phyloP scores from a whole-genome alignment of 495 filamentous ascomycete genomes.

The Aspergillus baeticus region DNA sequence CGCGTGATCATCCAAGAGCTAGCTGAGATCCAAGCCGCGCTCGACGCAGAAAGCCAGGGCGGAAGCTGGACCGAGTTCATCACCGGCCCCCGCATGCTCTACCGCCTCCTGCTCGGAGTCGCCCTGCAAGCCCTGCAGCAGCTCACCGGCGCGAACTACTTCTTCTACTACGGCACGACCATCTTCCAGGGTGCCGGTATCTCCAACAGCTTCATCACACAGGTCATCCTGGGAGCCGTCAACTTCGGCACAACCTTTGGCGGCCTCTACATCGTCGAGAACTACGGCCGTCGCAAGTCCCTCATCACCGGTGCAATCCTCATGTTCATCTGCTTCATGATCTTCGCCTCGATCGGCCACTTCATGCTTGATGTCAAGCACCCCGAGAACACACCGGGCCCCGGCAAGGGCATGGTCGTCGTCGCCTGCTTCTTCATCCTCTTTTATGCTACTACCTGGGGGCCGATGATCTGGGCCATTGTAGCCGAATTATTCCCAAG shows the following conservation, averaged over 20 bases:
- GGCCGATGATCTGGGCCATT: constrained; percentile 79
- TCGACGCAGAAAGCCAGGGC: constrained; percentile 52
- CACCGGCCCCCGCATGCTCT: constrained; percentile 69
- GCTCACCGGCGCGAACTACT: constrained; percentile 69
- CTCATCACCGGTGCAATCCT: constrained; percentile 64
- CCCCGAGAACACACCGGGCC: constrained; percentile 55
- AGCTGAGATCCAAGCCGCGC: constrained; percentile 59
- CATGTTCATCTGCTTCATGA: constrained; percentile 70
- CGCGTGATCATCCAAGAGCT: constrained; percentile 66
- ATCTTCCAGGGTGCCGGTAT: constrained; percentile 72
- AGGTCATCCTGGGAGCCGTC: constrained; percentile 70
- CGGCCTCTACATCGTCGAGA: constrained; percentile 69
- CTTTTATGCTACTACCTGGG: constrained; percentile 65
- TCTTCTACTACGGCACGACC: constrained; percentile 77
- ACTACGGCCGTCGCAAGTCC: constrained; percentile 65
- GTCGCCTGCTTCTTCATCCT: constrained; percentile 66
- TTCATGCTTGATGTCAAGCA: constrained; percentile 56
- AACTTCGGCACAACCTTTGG: constrained; percentile 72
- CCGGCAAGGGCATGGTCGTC: constrained; percentile 74
- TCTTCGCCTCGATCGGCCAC: constrained; percentile 69
- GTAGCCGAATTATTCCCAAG: constrained; percentile 74
- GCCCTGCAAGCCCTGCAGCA: constrained; percentile 69
- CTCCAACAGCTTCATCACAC: constrained; percentile 66
- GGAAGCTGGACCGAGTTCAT: constrained; percentile 68
- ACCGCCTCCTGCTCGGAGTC: constrained; percentile 68